Percentiles rank a stretch among this genome's conserved stretches.
phyloP scores from a whole-genome alignment of 176 grass and related monocot genomes.

The Oropetium thomaeum region DNA sequence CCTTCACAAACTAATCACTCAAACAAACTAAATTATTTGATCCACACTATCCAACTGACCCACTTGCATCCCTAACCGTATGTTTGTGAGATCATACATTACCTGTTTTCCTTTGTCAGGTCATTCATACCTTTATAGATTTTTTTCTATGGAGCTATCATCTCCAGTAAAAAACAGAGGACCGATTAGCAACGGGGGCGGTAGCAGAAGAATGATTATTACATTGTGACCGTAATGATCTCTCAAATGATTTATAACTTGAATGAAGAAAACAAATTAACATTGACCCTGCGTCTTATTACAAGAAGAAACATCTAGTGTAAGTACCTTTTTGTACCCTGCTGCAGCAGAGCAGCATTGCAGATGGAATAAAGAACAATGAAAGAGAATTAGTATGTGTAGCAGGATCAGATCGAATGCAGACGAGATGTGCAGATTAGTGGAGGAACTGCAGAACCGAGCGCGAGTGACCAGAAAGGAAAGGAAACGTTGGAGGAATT shows the following conservation, averaged over 20 bases:
- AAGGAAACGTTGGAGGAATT: background rate
- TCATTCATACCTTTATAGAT: constrained; percentile 8
- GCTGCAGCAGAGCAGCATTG: constrained; percentile 23
- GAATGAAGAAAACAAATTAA: constrained; percentile 37
- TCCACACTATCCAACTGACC: too few relatives aligned
- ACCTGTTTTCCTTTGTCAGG: background rate
- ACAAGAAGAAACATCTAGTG: background rate
- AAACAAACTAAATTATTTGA: too few relatives aligned
- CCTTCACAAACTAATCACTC: too few relatives aligned
- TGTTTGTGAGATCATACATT: background rate
- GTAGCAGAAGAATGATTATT: background rate
- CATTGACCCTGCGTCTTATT: background rate
- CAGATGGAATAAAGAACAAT: constrained; percentile 1
- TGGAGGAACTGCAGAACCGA: background rate
- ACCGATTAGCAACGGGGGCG: too few relatives aligned
- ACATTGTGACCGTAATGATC: background rate
- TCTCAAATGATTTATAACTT: constrained; percentile 3
- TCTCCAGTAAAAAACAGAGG: background rate
- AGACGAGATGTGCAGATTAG: background rate
- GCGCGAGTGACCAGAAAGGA: background rate
- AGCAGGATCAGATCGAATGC: background rate
- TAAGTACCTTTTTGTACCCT: background rate
- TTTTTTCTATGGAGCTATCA: background rate
- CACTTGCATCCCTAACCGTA: too few relatives aligned
- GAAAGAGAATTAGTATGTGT: background rate